These are phyloP conservation scores for Sordariomycetes sp. DNA, from an alignment of 2,329 filamentous ascomycete species.

Conservation along the genomic window DNA sequence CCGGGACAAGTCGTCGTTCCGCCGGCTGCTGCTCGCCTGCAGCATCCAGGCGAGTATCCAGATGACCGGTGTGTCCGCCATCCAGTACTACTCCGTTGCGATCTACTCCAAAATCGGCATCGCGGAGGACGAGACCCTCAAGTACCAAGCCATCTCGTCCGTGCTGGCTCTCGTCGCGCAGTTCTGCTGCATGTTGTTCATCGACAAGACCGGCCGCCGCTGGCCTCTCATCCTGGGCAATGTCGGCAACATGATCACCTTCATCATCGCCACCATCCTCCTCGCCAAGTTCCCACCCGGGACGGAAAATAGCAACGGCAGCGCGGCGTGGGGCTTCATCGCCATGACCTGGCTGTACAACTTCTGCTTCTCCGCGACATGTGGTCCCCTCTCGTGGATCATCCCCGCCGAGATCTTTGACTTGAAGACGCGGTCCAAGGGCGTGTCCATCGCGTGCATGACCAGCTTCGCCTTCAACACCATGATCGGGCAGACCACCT, in stretches of 20 bases:
- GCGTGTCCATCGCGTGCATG: conserved; percentile 67
- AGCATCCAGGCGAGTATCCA: conserved; percentile 61
- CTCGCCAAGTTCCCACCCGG: conserved; percentile 44
- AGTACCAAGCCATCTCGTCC: conserved; percentile 67
- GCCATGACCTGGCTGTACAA: conserved; percentile 68
- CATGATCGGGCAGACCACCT: conserved; percentile 57
- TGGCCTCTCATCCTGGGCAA: conserved; percentile 66
- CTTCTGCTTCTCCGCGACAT: conserved; percentile 62
- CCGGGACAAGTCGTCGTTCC: conserved; percentile 49
- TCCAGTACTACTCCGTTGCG: conserved; percentile 62
- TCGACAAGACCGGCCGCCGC: conserved; percentile 61
- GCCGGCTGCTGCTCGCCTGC: conserved; percentile 59
- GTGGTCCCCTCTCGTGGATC: conserved; percentile 52
- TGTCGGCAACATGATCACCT: conserved; percentile 58
- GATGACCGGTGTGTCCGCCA: conserved; percentile 66
- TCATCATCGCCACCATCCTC: conserved; percentile 54
- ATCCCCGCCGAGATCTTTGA: conserved; percentile 68
- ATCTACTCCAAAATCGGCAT: conserved; percentile 66
- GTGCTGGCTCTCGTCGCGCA: conserved; percentile 61
- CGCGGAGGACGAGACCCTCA: conserved; percentile 49
- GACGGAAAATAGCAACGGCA: conserved; percentile 26
- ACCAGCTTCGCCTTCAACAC: conserved; percentile 65
- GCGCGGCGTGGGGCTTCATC: conserved; percentile 65
- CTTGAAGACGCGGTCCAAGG: conserved; percentile 63
- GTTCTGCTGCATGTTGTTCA: conserved; percentile 54